Percentiles rank a stretch among this genome's conserved stretches.
Conservation (phyloP, 1,139 yeast species). For the Wickerhamomyces sp. region DNA sequence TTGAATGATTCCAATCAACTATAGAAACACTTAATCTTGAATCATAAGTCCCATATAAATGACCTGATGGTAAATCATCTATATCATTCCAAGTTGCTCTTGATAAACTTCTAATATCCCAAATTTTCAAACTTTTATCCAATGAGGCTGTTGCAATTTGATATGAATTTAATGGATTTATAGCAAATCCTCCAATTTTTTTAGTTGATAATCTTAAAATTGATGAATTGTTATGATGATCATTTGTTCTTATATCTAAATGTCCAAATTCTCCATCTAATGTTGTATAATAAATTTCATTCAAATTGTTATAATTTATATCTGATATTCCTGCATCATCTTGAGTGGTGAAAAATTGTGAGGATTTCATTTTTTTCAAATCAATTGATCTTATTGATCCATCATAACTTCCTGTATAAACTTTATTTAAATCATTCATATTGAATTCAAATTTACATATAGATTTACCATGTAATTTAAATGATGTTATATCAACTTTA, state of each 20-base stretch:
- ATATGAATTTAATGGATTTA: conserved; percentile 58
- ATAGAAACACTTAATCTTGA: conserved; percentile 79
- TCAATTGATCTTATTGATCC: conserved; percentile 78
- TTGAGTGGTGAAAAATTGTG: conserved; percentile 54
- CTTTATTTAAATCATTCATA: conserved; percentile 42
- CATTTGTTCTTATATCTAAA: conserved; percentile 54
- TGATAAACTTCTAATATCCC: conserved; percentile 69
- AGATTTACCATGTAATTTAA: conserved; percentile 74
- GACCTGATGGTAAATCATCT: conserved; percentile 41
- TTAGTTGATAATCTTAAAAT: conserved; percentile 71
- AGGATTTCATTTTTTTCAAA: conserved; percentile 51
- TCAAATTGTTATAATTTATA: conserved; percentile 52
- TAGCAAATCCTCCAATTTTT: conserved; percentile 82
- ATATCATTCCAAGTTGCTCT: conserved; percentile 42
- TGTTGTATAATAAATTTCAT: conserved; percentile 67
- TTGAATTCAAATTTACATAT: conserved; percentile 61
- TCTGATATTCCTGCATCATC: conserved; percentile 50
- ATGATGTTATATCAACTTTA: conserved; percentile 48
- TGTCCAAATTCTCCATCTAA: conserved; percentile 71
- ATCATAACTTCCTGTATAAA: conserved; percentile 77
- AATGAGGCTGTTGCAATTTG: conserved; percentile 84
- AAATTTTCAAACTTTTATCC: conserved; percentile 75
- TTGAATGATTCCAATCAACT: conserved; percentile 78
- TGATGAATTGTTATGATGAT: conserved; percentile 32
- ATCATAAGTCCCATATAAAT: conserved; percentile 54